phyloP scores from a whole-genome alignment of 169 alveolate species.

The Plasmodium adleri region DNA sequence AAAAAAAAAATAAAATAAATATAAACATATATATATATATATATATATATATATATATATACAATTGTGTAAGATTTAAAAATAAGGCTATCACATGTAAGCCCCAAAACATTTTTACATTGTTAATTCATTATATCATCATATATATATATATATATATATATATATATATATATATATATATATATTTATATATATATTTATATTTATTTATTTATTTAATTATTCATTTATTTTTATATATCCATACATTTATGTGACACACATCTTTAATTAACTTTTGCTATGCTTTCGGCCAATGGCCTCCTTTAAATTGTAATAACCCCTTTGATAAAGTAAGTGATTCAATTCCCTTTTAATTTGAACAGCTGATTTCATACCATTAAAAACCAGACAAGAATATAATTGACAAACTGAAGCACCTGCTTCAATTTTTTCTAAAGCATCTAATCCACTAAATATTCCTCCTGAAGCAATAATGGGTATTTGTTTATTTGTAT shows the following conservation, averaged over 20 bases:
- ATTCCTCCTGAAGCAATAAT: conserved; percentile 93
- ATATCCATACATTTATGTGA: not conserved
- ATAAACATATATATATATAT: not conserved
- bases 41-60: not conserved
- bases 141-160: not conserved
- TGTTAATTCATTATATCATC: not conserved
- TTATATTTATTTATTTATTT: not conserved
- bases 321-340: conserved; percentile 51
- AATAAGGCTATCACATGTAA: too few species aligned
- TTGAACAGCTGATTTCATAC: conserved; percentile 59
- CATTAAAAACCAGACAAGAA: conserved; percentile 85
- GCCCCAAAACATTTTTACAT: too few species aligned
- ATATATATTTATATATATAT: not conserved
- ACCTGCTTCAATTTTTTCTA: conserved; percentile 90
- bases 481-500: conserved; percentile 86
- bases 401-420: conserved; percentile 89
- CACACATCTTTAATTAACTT: not conserved
- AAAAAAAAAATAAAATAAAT: too few species aligned
- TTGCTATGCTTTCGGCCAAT: conserved; percentile 30
- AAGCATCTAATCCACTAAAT: conserved; percentile 87
- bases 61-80: too few species aligned
- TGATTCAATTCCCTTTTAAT: conserved; percentile 57
- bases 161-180: not conserved
- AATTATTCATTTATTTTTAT: not conserved
- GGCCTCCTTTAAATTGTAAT: conserved; percentile 70